Base-by-base conservation (phyloP, 108 stramenopile genomes). In the Pelagomonas calceolata region DNA sequence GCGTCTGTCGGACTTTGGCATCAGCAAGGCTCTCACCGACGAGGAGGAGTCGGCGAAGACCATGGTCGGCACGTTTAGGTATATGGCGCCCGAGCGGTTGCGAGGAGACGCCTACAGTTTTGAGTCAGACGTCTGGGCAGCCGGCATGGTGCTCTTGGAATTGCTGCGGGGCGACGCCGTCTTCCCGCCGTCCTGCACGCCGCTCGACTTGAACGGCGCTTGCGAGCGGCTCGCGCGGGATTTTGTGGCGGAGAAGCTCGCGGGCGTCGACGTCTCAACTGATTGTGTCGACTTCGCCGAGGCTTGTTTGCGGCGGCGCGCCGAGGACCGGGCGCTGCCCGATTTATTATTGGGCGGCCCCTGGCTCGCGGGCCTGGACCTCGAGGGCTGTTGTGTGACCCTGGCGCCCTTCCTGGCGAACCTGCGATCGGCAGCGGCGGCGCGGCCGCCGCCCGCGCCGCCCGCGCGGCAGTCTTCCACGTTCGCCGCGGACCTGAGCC, bases 1-100 rank as follows among this genome's bases (percentile, higher is more conserved):
- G 21, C 94, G 94, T 74, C 85, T 96, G 44, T 90, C 90, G 44
- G 95, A 96, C 75, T 94, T 94, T 85, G 95, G 93, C 29, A 87
- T 96, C 39, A 81, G 88, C 4, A 60, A 75, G 33, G 76, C 68
- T 32, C 45, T 45, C 16, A 29, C 63, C 35, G 67, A 66, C 69
- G 66, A 70, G 34, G 72, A 69, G 32, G 85, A 81, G 32, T 39
- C 80, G 21, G 79, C 79, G 21, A 65, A 72, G 67, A 93, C 95
- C 32, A 80, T 91, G 30, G 83, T 96, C 21, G 95, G 95, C 46
- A 94, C 95, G 17, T 81, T 89, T 32, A 69, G 75, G 33, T 93
- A 91, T 76, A 96, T 94, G 93, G 84, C 89, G 4, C 92, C 91
- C 9, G 95, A 94, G 68, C 83, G 95, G 63, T 78, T 96, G 29